Evolutionary conservation across 495 filamentous ascomycete species (phyloP), one percentile per base, ranked within the genome.

Genomic region (Penicillium robsamsonii): DNA sequence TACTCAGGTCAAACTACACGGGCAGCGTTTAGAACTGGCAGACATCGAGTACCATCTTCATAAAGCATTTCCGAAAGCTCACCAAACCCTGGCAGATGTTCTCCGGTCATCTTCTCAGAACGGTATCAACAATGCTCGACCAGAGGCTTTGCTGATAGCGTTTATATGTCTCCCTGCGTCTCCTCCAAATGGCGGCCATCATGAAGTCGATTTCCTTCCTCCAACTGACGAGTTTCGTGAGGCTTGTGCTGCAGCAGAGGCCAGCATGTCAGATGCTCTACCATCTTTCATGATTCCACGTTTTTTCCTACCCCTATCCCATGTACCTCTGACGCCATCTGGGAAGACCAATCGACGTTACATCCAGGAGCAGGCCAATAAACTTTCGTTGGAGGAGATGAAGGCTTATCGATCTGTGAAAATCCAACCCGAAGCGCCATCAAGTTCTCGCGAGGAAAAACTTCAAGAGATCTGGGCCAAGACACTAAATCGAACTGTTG

Each of bases 401-500:
- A 12, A 55, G 15, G 31, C 24, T 3, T 56, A 58, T 24, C 22
- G 49, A 15, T n/a, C 17, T 0, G 12, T 18, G 8, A n/a, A n/a
- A n/a, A n/a, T n/a, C n/a, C 17, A 11, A 10, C 52, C 44, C 1
- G 9, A 48, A 44, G 0, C 3, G 7, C 59, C 61, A 38, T 53
- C 49, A 9, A 62, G 51, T 11, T 35, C 53, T 4, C 53, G 51
- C 12, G 61, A 77, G 53, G 61, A 58, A 42, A 58, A 29, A 25
- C 57, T 79, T 1, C 67, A 60, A 20, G 25, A 33, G 0, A 57
- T 60, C 6, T 72, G 68, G 69, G 59, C 66, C 2, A 22, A 57
- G 10, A 55, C 66, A 5, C 59, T 70, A 15, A 59, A 46, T 4
- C 22, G 47, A 24, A 10, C 41, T 4, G 1, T 37, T 2, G 53